These are phyloP conservation scores for Paraglomus brasilianum DNA, from an alignment of 192 early-diverging fungal species.

Conservation along the genomic window DNA sequence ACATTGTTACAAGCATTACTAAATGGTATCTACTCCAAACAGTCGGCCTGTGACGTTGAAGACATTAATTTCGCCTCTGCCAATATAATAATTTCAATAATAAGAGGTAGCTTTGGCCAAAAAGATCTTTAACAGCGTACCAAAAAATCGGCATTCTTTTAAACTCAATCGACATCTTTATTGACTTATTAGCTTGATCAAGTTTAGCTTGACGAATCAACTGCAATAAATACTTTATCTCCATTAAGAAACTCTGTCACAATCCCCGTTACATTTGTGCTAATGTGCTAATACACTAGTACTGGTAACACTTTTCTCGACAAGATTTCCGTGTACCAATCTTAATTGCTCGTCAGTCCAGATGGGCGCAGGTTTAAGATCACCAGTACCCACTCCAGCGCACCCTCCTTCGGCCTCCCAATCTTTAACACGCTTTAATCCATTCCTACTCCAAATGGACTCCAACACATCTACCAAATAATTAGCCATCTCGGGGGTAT, in stretches of 20 bases:
- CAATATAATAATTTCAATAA: constrained; percentile 43
- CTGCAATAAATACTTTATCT: too few relatives aligned
- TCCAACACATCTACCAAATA: constrained; percentile 81
- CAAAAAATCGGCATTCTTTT: too few relatives aligned
- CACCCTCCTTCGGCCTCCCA: constrained; percentile 85
- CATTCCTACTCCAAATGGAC: constrained; percentile 84
- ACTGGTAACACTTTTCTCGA: too few relatives aligned
- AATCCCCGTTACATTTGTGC: too few relatives aligned
- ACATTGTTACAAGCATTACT: background rate
- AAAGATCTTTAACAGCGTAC: background rate
- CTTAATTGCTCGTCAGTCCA: constrained; percentile 58
- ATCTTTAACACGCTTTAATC: constrained; percentile 79
- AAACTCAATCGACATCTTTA: too few relatives aligned
- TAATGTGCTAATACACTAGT: too few relatives aligned
- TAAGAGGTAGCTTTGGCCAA: constrained; percentile 39
- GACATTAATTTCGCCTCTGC: constrained; percentile 23
- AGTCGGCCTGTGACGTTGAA: constrained; percentile 5
- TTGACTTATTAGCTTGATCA: too few relatives aligned
- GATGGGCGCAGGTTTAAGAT: constrained; percentile 49
- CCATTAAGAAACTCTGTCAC: too few relatives aligned
- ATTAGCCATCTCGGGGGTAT: constrained; percentile 77
- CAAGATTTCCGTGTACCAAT: too few relatives aligned
- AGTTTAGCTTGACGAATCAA: too few relatives aligned
- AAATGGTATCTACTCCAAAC: constrained; percentile 2
- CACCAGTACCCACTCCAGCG: constrained; percentile 79